These are phyloP conservation scores for Stereum hirsutum DNA, from an alignment of 1,284 basidiomycete genomes.

Conservation along the genomic window DNA sequence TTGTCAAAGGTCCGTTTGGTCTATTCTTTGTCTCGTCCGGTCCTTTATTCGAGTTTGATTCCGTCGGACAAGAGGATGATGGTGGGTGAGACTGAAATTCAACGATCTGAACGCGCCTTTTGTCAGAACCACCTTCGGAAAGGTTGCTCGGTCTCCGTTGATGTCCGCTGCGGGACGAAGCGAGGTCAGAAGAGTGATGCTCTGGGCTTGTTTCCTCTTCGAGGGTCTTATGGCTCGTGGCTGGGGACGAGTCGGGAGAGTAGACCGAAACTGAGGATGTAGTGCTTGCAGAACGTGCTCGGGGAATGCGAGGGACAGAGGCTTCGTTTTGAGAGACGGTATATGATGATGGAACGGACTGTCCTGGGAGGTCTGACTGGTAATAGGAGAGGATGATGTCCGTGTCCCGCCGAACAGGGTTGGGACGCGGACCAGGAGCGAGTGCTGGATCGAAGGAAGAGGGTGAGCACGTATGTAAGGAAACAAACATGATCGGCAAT, in stretches of 20 bases:
- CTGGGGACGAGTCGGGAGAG: slow-evolving; percentile 5
- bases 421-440: slow-evolving; percentile 7
- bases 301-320: not conserved
- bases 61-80: too few relatives aligned
- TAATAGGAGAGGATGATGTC: slow-evolving; percentile 28
- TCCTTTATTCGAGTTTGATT: too few relatives aligned
- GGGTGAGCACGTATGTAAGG: too few relatives aligned
- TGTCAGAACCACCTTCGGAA: slow-evolving; percentile 50
- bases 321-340: too few relatives aligned
- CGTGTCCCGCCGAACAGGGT: slow-evolving; percentile 15
- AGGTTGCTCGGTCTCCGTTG: slow-evolving; percentile 36
- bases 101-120: slow-evolving; percentile 58
- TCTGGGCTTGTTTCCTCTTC: not conserved
- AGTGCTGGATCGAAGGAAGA: too few relatives aligned
- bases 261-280: slow-evolving; percentile 5
- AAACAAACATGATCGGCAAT: too few relatives aligned
- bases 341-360: too few relatives aligned
- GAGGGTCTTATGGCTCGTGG: not conserved
- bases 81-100: too few relatives aligned
- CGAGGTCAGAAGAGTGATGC: too few relatives aligned
- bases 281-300: slow-evolving; percentile 1
- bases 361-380: slow-evolving; percentile 19
- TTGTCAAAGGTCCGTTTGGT: too few relatives aligned
- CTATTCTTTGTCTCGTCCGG: too few relatives aligned
- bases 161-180: slow-evolving; percentile 10